These are phyloP conservation scores for Exsudoporus frostii DNA, from an alignment of 768 basidiomycete genomes.

Conservation along the genomic window DNA sequence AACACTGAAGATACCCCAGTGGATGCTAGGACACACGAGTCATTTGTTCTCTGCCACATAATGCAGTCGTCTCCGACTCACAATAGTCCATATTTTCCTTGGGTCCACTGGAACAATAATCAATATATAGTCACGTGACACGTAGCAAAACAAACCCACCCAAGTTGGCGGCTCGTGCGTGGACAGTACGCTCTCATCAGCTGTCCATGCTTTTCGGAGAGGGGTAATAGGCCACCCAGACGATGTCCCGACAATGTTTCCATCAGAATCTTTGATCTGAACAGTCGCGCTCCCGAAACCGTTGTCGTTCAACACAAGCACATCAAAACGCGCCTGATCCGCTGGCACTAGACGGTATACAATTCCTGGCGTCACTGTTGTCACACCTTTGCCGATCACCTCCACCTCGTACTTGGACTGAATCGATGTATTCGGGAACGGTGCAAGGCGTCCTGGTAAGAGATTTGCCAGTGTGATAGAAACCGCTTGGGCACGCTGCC, in stretches of 20 bases:
- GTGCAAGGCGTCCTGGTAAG: constrained; percentile 33
- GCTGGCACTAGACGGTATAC: constrained; percentile 46
- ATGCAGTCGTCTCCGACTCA: constrained; percentile 23
- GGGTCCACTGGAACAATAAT: constrained; percentile 38
- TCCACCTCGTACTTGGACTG: constrained; percentile 34
- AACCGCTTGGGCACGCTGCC: constrained; percentile 43
- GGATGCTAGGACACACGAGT: constrained; percentile 35
- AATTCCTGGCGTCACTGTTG: constrained; percentile 40
- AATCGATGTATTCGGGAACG: constrained; percentile 31
- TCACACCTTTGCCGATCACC: constrained; percentile 37
- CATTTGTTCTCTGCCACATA: too few relatives aligned
- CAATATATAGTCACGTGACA: neutral
- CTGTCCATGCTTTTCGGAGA: constrained; percentile 40
- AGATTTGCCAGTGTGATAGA: constrained; percentile 53
- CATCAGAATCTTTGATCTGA: constrained; percentile 33
- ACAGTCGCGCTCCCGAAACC: constrained; percentile 29
- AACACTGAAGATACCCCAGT: constrained; percentile 49
- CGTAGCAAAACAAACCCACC: constrained; percentile 32
- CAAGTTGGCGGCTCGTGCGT: constrained; percentile 54
- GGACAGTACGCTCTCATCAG: constrained; percentile 34
- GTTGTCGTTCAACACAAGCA: constrained; percentile 40
- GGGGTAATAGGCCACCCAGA: constrained; percentile 38
- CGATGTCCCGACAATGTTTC: constrained; percentile 35
- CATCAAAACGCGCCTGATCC: constrained; percentile 50
- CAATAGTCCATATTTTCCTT: constrained; percentile 52